Percentiles rank a stretch among this genome's conserved stretches.
Evolutionary conservation across 2,329 filamentous ascomycete genomes (phyloP).

Genomic region (Microdochium trichocladiopsis): DNA sequence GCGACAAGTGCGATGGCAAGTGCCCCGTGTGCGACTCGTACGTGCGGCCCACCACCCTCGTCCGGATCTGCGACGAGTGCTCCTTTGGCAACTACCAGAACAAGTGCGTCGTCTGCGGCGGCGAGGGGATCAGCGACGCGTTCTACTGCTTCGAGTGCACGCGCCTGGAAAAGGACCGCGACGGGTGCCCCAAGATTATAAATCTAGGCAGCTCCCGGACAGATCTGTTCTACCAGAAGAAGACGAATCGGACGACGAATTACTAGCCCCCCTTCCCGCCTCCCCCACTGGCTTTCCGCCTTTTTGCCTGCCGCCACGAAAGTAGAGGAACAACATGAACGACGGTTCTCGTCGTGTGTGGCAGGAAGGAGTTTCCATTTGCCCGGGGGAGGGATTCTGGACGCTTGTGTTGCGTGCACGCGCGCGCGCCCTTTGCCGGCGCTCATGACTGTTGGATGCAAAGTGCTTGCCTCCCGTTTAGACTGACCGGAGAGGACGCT

Average conservation of each 20-base stretch:
- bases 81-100: constrained; percentile 99
- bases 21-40: constrained; percentile 99
- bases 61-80: constrained; percentile 98
- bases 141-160: constrained; percentile 99
- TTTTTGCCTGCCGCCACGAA: too few relatives aligned
- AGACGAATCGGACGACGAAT: constrained; percentile 52
- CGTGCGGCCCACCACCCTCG: constrained; percentile 93
- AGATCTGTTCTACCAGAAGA: constrained; percentile 73
- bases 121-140: constrained; percentile 94
- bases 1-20: constrained; percentile 99
- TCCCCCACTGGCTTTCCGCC: background rate
- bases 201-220: constrained; percentile 94
- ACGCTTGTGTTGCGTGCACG: too few relatives aligned
- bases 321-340: too few relatives aligned
- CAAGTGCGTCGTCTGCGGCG: constrained; percentile 98
- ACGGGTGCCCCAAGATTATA: constrained; percentile 98
- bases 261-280: constrained; percentile 38
- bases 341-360: too few relatives aligned
- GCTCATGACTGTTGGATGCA: too few relatives aligned
- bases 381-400: too few relatives aligned
- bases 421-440: too few relatives aligned
- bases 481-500: too few relatives aligned
- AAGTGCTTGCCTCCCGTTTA: too few relatives aligned
- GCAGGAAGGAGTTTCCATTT: too few relatives aligned
- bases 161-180: constrained; percentile 89